Evolutionary conservation across 306 rosid species (phyloP), one percentile per base, ranked within the genome.

Genomic region (Vachellia collinsii): DNA sequence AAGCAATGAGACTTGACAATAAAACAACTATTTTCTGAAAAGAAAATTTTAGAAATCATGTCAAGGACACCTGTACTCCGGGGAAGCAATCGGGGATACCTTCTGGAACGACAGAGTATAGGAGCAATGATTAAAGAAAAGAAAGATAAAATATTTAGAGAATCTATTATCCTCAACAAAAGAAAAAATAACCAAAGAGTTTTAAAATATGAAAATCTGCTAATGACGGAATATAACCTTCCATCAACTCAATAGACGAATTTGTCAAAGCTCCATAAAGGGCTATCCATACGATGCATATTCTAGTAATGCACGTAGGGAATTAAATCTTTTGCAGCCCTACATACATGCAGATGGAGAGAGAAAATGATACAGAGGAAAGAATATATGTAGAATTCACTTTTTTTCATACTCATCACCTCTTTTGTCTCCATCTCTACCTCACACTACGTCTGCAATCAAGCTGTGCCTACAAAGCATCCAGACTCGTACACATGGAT

Each of bases 61-160:
- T 56, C 37, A 59, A 59, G 66, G 7, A 59, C 3, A 11, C 9
- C 6, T 4, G 37, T 11, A 11, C 22, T 5, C 2, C 22, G 8
- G 58, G 58, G 3, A 58, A 58, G 54, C 2, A 48, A n/a, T 58
- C 70, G 48, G 19, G 51, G 47, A 53, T 11, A 37, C 64, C 19
- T 29, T 29, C 36, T 29, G 70, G 63, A 63, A 43, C 64, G 67
- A 43, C 7, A 43, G 41, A 7, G 65, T 59, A 8, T 63, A 2
- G 37, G 5, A 3, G n/a, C n/a, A 43, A 10, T 29, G 38, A 4
- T 25, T 10, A 73, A 70, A 74, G 23, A 19, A 54, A 19, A 54
- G 25, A 23, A 74, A 76, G 72, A 69, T 7, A 48, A 77, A 70
- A 83, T 41, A 81, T 64, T 59, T 67, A 61, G 39, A 58, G 20